Percentiles rank a stretch among this genome's conserved stretches.
Evolutionary conservation across 306 rosid genomes (phyloP).

Genomic region (Benincasa hispida): DNA sequence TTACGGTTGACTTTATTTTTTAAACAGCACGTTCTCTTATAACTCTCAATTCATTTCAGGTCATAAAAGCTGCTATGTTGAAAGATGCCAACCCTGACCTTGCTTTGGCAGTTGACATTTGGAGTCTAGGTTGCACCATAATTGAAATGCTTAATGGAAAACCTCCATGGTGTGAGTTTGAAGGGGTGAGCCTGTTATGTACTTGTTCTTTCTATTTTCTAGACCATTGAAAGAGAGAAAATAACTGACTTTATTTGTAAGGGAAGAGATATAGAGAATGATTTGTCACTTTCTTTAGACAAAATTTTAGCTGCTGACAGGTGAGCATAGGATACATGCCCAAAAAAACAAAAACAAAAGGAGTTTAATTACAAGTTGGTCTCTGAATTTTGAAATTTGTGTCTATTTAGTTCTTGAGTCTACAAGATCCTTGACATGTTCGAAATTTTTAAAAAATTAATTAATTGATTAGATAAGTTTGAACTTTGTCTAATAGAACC

Average conservation of each 20-base stretch:
- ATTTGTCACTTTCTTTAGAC: not conserved
- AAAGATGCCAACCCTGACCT: conserved; percentile 44
- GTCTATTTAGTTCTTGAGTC: no score
- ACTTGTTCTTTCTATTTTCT: not conserved
- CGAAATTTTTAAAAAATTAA: no score
- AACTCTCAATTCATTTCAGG: conserved; percentile 30
- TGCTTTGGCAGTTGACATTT: conserved; percentile 85
- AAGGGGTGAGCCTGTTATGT: conserved; percentile 46
- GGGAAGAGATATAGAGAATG: not conserved
- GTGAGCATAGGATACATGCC: not conserved
- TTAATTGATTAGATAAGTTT: no score
- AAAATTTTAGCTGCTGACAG: not conserved
- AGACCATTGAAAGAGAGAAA: not conserved
- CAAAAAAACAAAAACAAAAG: no score
- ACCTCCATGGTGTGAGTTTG: conserved; percentile 86
- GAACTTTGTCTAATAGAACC: no score
- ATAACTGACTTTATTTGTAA: not conserved
- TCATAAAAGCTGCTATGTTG: conserved; percentile 72
- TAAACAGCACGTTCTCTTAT: conserved; percentile 1
- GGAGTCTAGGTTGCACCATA: conserved; percentile 96
- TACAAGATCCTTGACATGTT: no score
- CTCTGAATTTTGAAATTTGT: no score
- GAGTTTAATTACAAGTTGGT: no score
- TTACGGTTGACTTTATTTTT: conserved; percentile 4
- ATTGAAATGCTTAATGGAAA: conserved; percentile 85